Percentiles rank a stretch among this genome's conserved stretches.
Conservation (phyloP, 352 stramenopile genomes). For the Peronospora tabacina region DNA sequence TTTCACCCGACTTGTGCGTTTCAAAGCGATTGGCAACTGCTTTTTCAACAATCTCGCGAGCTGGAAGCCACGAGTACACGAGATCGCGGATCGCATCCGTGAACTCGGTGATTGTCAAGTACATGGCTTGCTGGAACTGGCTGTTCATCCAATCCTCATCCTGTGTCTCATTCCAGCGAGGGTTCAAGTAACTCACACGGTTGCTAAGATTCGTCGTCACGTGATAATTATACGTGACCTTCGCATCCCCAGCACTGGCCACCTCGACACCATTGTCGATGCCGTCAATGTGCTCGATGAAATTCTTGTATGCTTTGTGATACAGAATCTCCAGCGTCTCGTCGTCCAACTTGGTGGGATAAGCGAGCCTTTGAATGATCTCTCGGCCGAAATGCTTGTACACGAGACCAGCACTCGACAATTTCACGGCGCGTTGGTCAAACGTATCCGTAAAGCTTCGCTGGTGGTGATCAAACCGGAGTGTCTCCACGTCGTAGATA, state of each 20-base stretch:
- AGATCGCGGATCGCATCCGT: slow-evolving; percentile 85
- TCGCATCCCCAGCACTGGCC: slow-evolving; percentile 25
- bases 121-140: slow-evolving; percentile 92
- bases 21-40: slow-evolving; percentile 84
- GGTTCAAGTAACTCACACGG: slow-evolving; percentile 92
- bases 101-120: slow-evolving; percentile 94
- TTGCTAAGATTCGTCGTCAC: slow-evolving; percentile 71
- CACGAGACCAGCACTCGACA: slow-evolving; percentile 94
- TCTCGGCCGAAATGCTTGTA: slow-evolving; percentile 98
- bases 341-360: slow-evolving; percentile 43
- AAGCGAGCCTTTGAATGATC: slow-evolving; percentile 84
- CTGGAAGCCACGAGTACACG: slow-evolving; percentile 91
- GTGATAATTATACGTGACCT: slow-evolving; percentile 57
- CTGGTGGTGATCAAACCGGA: slow-evolving; percentile 98
- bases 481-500: slow-evolving; percentile 84
- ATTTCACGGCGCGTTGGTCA: slow-evolving; percentile 77
- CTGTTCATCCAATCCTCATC: slow-evolving; percentile 68
- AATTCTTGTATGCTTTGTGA: slow-evolving; percentile 92
- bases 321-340: slow-evolving; percentile 80
- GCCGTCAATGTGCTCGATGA: slow-evolving; percentile 97
- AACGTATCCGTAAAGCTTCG: slow-evolving; percentile 87
- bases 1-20: slow-evolving; percentile 88
- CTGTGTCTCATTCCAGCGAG: slow-evolving; percentile 93
- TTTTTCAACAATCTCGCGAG: slow-evolving; percentile 88
- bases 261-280: slow-evolving; percentile 98